Conservation (phyloP, 106 monocot species). For the Chionographis japonica region DNA sequence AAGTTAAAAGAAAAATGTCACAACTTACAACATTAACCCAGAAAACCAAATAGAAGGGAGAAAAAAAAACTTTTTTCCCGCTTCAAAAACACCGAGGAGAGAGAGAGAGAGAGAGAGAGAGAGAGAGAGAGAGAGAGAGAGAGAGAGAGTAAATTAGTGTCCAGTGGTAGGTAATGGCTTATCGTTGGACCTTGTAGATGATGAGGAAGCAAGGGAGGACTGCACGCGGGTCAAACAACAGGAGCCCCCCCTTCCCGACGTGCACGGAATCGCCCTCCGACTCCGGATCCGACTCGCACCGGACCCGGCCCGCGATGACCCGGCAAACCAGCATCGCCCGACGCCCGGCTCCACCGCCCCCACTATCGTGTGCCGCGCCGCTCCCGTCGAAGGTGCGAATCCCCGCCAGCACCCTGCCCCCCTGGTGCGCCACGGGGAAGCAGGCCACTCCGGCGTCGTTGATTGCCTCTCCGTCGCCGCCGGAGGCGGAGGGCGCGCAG, state of each 20-base stretch:
- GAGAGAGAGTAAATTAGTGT: no score
- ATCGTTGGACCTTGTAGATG: constrained; percentile 26
- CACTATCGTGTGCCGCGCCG: constrained; percentile 16
- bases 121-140: no score
- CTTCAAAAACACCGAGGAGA: no score
- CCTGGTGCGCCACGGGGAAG: no score
- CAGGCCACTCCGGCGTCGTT: constrained; percentile 5
- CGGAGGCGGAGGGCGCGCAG: not conserved
- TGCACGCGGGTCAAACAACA: constrained; percentile 24
- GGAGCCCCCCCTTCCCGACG: constrained; percentile 17
- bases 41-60: no score
- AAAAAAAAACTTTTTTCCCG: no score
- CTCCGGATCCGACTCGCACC: not conserved
- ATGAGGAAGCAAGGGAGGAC: constrained; percentile 42
- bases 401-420: not conserved
- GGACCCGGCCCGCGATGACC: constrained; percentile 37
- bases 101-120: no score
- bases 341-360: constrained; percentile 11
- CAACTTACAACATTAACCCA: no score
- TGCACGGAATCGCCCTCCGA: constrained; percentile 17
- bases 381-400: constrained; percentile 18
- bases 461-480: not conserved
- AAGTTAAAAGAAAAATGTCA: no score
- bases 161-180: no score
- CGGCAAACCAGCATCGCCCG: constrained; percentile 36